Evolutionary conservation across 345 rosid species (phyloP), one percentile per base, ranked within the genome.

Genomic region (Citrus sp.): DNA sequence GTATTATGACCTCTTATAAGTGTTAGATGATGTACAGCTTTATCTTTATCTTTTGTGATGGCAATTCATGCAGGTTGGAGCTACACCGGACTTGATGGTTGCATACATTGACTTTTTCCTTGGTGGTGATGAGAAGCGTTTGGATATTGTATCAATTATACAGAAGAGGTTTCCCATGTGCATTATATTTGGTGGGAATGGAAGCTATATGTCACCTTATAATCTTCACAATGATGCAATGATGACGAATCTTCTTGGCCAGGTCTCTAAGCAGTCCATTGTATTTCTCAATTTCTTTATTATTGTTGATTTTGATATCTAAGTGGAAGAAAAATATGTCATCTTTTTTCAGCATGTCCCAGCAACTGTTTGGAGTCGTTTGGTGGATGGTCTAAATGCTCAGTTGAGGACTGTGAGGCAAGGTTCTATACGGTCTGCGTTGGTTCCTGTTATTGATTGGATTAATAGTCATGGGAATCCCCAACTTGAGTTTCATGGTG

Each of bases 121-220:
- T 76, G 99, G 99, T 2, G 99, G 99, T 64, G 99, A 96, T 65
- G 99, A 96, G 90, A 96, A 91, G 86, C 98, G 95, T 62, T 85
- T 94, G 78, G 99, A 96, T 84, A 91, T 96, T 80, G 98, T 90
- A 58, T 89, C 97, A 8, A 89, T 90, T 70, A 94, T 94, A 82
- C 90, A 92, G 82, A 94, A 92, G 79, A 85, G 99, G 79, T 94
- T 91, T 77, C 99, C 97, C 38, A 92, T 96, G 99, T 96, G 97
- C 86, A 89, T 94, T 82, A 88, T 96, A 75, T 92, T 96, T 87
- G 98, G 99, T 24, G 99, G 99, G 66, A 84, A 91, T 82, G 99
- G 99, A 83, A 92, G 99, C 85, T 96, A 94, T 78, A 94, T 94
- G 99, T 92, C 99, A 77, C 99, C 98, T 30, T 94, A 91, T 81